Base-by-base conservation (phyloP, 1,139 yeast species). In the Pneumocystis sp. region DNA sequence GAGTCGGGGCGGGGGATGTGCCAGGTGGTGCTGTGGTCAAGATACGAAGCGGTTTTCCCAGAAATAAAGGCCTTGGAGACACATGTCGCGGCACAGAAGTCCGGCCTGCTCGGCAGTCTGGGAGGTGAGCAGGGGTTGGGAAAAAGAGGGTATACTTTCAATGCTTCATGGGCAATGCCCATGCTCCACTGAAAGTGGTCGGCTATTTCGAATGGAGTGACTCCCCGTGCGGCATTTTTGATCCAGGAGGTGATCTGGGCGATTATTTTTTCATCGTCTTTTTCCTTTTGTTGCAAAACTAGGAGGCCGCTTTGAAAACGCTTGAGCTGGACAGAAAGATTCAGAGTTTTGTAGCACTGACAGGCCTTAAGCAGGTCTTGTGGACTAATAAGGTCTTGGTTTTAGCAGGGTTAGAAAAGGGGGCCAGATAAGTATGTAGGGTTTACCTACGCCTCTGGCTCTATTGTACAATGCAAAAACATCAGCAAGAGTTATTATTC, bases 161-260 rank as follows among this genome's bases (percentile, higher is more conserved):
- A 74, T 69, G 88, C 89, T 72, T 88, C 95, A 19, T 78, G 78
- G 1, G 91, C 81, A 21, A 89, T 84, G 42, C 83, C 82, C 61
- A 85, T 79, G 21, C 91, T 84, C 91, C 95, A 88, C 19, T 70
- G 70, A 68, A 85, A 80, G 68, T 80, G 81, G 65, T 82, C 81
- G 68, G 86, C 81, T 17, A 83, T 78, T 64, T 82, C 78, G 59
- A 76, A 74, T 3, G 78, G 76, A 1, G 77, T 73, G n/a, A 77
- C 74, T 0, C 82, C 87, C 25, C 69, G 66, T 15, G 66, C 63
- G 17, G 63, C 57, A 12, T 42, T 63, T 39, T 25, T 61, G 29
- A 80, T 71, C 74, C 80, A 78, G 4, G 68, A 71, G 35, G 71
- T 68, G 2, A 78, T 68, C 35, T 76, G 71, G 1, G 73, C 70